phyloP scores from a whole-genome alignment of 2,329 filamentous ascomycete species.

The Drechslerella stenobrocha region DNA sequence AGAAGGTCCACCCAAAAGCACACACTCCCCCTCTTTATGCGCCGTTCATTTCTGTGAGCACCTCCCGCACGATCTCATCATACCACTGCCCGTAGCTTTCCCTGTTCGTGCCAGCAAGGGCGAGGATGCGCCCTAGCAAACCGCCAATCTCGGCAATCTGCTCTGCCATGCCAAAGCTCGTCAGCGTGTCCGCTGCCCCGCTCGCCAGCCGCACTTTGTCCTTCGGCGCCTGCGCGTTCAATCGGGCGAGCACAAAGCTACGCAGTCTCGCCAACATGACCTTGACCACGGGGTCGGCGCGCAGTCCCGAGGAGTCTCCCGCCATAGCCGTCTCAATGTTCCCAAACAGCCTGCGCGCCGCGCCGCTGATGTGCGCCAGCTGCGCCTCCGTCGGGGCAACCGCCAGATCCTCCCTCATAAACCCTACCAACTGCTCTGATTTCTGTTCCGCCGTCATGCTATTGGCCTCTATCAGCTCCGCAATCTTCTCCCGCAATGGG shows the following conservation, averaged over 20 bases:
- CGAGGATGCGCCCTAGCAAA: slow-evolving; percentile 45
- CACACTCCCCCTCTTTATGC: slow-evolving; percentile 11
- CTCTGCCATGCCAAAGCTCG: slow-evolving; percentile 51
- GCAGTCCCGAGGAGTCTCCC: slow-evolving; percentile 38
- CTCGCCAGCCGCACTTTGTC: slow-evolving; percentile 51
- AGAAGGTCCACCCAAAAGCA: slow-evolving; percentile 17
- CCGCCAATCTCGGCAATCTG: slow-evolving; percentile 50
- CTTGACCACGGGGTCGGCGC: slow-evolving; percentile 51
- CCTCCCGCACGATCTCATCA: slow-evolving; percentile 41
- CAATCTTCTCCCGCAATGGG: slow-evolving; percentile 55
- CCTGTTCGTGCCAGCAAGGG: slow-evolving; percentile 47
- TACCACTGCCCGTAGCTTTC: slow-evolving; percentile 50
- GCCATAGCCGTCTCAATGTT: slow-evolving; percentile 40
- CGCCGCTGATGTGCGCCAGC: slow-evolving; percentile 48
- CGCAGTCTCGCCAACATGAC: slow-evolving; percentile 49
- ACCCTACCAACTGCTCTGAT: slow-evolving; percentile 20
- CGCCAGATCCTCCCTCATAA: slow-evolving; percentile 29
- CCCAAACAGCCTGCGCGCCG: slow-evolving; percentile 42
- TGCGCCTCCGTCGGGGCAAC: slow-evolving; percentile 40
- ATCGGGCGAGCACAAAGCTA: slow-evolving; percentile 49
- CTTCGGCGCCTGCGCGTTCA: slow-evolving; percentile 50
- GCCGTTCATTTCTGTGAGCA: slow-evolving; percentile 7
- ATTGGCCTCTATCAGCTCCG: slow-evolving; percentile 24
- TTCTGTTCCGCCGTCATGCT: slow-evolving; percentile 17
- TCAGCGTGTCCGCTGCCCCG: slow-evolving; percentile 49